Evolutionary conservation across 2,329 filamentous ascomycete genomes (phyloP), one percentile per base, ranked within the genome.

Genomic region (Fusarium ambrosium): DNA sequence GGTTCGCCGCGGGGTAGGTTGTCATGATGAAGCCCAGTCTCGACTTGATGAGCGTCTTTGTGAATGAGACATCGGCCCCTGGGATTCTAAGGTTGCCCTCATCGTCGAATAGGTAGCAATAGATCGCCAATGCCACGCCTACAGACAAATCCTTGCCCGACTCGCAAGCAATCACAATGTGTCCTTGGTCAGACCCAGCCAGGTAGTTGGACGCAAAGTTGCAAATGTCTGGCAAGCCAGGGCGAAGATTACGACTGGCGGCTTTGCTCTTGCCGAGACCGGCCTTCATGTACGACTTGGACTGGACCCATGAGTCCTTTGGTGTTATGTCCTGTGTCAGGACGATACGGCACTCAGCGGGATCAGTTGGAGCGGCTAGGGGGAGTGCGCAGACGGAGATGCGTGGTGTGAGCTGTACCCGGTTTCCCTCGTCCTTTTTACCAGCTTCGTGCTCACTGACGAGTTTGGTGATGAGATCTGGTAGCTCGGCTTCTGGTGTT

Each of bases 21-120:
- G 92, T 92, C 82, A 96, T 94, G 77, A 98, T 94, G 86, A 92
- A 93, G n/a, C 93, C 92, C 36, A 98, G 86, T 62, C 92, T 89
- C 76, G 91, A 90, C 77, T 94, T 92, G 80, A 98, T 95, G 60
- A 93, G 87, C 10, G 88, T 86, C 83, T 99, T 98, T 80, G 91
- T 92, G 58, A 96, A 85, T 9, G 74, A 77, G 6, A 78, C 76
- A 5, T 72, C 69, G 9, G 77, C 68, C 8, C 72, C 72, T 8
- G 75, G 74, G 3, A 74, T 48, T 24, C 81, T 79, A 43, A 80
- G 78, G 41, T 77, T 84, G 77, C 94, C 95, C 3, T 90, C 79
- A 9, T 93, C 89, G 72, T 92, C 87, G 74, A 93, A 93, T 73
- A 92, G 92, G 27, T 92, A 87, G 81, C 95, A 98, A 13, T 94